Evolutionary conservation across 768 basidiomycete species (phyloP).

Genomic region (Nidularia sp.): DNA sequence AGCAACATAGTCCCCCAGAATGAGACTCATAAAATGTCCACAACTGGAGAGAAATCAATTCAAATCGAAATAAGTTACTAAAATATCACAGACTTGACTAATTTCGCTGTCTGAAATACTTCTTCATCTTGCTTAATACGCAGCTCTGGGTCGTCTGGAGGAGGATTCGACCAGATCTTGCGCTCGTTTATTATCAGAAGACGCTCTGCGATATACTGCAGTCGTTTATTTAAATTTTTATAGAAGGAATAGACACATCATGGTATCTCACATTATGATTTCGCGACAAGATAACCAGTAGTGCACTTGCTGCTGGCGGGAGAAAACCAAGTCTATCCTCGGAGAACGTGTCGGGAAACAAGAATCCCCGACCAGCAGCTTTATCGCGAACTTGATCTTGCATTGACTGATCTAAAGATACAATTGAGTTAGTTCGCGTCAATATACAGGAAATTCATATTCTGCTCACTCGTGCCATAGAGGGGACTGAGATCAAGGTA

Average conservation of each 20-base stretch:
- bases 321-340: slow-evolving; percentile 76
- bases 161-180: slow-evolving; percentile 32
- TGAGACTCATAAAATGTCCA: slow-evolving; percentile 49
- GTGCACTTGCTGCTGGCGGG: slow-evolving; percentile 69
- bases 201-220: slow-evolving; percentile 74
- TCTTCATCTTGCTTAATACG: slow-evolving; percentile 62
- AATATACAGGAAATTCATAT: background rate
- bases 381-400: slow-evolving; percentile 11
- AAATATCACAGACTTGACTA: slow-evolving; percentile 82
- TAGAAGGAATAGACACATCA: no score
- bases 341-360: slow-evolving; percentile 71
- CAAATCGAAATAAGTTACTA: background rate
- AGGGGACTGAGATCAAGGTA: slow-evolving; percentile 51
- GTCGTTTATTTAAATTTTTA: no score
- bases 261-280: slow-evolving; percentile 70
- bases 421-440: background rate
- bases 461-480: slow-evolving; percentile 35
- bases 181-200: slow-evolving; percentile 81
- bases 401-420: slow-evolving; percentile 5
- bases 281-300: slow-evolving; percentile 80
- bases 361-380: slow-evolving; percentile 55
- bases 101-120: slow-evolving; percentile 78
- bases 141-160: slow-evolving; percentile 43
- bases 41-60: slow-evolving; percentile 11
- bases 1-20: slow-evolving; percentile 64